Base-by-base conservation (phyloP, 495 filamentous ascomycete genomes). In the Alectoria sarmentosa region DNA sequence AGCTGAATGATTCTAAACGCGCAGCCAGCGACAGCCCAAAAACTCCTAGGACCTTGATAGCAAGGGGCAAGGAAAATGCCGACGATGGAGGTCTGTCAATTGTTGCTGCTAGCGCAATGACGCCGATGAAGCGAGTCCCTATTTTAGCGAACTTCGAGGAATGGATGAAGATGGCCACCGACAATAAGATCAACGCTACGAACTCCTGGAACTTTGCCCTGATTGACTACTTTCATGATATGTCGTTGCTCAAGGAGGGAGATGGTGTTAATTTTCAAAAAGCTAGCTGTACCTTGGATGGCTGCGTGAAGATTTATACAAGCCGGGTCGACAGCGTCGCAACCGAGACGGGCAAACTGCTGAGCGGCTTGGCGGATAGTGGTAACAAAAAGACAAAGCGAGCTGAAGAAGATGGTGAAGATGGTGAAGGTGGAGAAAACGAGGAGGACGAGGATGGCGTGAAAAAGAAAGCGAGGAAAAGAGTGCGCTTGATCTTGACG, bases 111-210 rank as follows among this genome's bases (percentile, higher is more conserved):
- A 82, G 78, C 54, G 89, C 86, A 21, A 88, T 96, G 58, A 98
- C 94, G 38, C 94, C 94, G 21, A 91, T 96, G 88, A 96, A 96
- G 80, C 89, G 94, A 49, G 90, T 96, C 39, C 95, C 94, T 0
- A 89, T 99, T 63, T 74, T 98, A 60, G 95, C 95, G 60, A 98
- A 98, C 76, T 99, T 98, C 71, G 94, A 99, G 75, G 95, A 99
- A 72, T 98, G 94, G 94, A 98, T 99, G 95, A 99, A 98, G 83
- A 92, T 98, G 90, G 95, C 95, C 14, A 98, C 93, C 30, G 94
- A 99, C 79, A 99, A 99, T 80, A 99, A 99, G 81, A 99, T 99
- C 77, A 99, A 98, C 73, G 95, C 94, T 49, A 86, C 89, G 32
- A 99, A 99, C 75, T 97, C 94, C 23, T 99, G 94, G 94, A 97